phyloP scores from a whole-genome alignment of 768 basidiomycete species.

The Termitomyces sp. region DNA sequence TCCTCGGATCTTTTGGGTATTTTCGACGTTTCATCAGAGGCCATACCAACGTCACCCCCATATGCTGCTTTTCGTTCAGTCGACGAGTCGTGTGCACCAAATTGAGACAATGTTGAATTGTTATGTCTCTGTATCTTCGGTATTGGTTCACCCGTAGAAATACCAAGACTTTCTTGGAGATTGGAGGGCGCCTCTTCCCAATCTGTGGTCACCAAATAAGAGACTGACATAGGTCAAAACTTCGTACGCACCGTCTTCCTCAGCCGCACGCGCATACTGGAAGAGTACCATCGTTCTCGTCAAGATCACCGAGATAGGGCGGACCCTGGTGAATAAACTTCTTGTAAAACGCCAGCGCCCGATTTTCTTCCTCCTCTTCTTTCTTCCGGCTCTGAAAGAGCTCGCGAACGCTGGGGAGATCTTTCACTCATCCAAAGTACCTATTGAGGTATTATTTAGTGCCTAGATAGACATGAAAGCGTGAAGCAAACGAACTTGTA shows the following conservation, averaged over 20 bases:
- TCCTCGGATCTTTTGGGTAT: background rate
- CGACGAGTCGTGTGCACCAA: constrained; percentile 15
- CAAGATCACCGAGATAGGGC: constrained; percentile 86
- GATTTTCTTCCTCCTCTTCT: constrained; percentile 88
- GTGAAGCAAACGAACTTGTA: constrained; percentile 67
- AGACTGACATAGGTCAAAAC: background rate
- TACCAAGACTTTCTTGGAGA: constrained; percentile 46
- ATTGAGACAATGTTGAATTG: constrained; percentile 10
- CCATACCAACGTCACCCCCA: background rate
- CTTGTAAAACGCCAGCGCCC: constrained; percentile 69
- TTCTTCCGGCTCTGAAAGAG: constrained; percentile 85
- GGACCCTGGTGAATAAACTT: constrained; percentile 87
- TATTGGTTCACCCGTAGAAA: constrained; percentile 44
- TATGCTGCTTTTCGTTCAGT: background rate
- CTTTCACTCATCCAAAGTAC: constrained; percentile 96
- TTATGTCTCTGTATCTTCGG: constrained; percentile 44
- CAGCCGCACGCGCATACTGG: constrained; percentile 64
- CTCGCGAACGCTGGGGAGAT: constrained; percentile 91
- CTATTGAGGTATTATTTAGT: constrained; percentile 30
- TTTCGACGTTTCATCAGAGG: background rate
- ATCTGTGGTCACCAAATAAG: constrained; percentile 31
- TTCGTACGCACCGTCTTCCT: constrained; percentile 58
- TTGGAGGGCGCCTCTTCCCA: constrained; percentile 59
- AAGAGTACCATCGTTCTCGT: constrained; percentile 69
- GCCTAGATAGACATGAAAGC: background rate